Evolutionary conservation across 495 filamentous ascomycete genomes (phyloP), one percentile per base, ranked within the genome.

Genomic region (Aspergillus biplanus): DNA sequence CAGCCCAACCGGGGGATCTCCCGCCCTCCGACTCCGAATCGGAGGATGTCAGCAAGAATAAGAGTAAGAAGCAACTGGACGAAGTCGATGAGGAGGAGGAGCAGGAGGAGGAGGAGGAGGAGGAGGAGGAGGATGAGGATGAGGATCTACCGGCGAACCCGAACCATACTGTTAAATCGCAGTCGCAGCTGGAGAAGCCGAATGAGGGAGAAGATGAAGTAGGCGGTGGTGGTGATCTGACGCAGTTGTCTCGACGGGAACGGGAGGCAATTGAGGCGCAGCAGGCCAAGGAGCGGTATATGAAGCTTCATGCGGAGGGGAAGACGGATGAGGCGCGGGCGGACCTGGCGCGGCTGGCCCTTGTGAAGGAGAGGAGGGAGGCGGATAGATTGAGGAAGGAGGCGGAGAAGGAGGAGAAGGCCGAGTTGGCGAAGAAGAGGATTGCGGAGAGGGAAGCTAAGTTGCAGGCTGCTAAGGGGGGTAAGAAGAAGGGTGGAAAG

Each of bases 321-420:
- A 97, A 97, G 85, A 97, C 95, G 44, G 96, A 99, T 58, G 92
- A 98, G 81, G 95, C 94, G 21, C 90, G 89, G 67, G 88, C 92
- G n/a, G 95, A 99, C 81, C 68, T 98, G 69, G 95, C 91, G 55
- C 81, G 95, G 57, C 73, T 99, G 71, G 85, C 80, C 66, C 69
- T 93, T 56, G 91, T 99, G 59, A 83, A 88, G 31, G 91, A 96
- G 83, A 88, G 90, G 81, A 83, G 95, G 39, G 95, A 95, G 73
- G 88, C 89, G 33, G 94, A 96, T 72, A 85, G 91, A 68, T 88
- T 75, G 73, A 83, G 83, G 78, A 93, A 93, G 83, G 85, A 86
- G 84, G 93, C 82, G 8, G 90, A 93, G 80, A 90, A 89, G 73
- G 88, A 91, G 67, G 90, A 92, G 77, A 83, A 80, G 64, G 87